Conservation (phyloP, 306 rosid species). For the Cicer arietinum region DNA sequence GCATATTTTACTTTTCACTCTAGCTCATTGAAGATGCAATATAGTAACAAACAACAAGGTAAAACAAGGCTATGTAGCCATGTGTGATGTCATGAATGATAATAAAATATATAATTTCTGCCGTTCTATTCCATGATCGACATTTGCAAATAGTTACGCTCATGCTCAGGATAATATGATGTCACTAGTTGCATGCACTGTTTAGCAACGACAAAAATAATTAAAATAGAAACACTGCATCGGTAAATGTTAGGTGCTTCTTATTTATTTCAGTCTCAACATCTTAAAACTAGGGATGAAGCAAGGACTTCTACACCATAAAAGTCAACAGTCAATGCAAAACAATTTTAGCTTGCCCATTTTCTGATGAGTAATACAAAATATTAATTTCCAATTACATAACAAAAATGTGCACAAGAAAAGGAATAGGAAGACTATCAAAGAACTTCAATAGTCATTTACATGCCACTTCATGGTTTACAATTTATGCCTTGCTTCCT, state of each 20-base stretch:
- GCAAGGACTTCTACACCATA: neutral
- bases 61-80: slow-evolving; percentile 23
- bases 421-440: neutral
- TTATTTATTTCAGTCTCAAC: neutral
- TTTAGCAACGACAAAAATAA: neutral
- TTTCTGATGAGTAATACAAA: neutral
- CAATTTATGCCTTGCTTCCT: neutral
- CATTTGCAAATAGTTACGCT: neutral
- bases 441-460: slow-evolving; percentile 16
- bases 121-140: neutral
- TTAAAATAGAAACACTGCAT: neutral
- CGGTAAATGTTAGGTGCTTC: neutral
- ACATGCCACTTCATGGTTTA: slow-evolving; percentile 23
- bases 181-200: neutral
- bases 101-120: slow-evolving; percentile 7
- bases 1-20: slow-evolving; percentile 39
- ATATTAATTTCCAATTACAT: slow-evolving; percentile 26
- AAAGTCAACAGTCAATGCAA: neutral
- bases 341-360: neutral
- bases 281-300: neutral
- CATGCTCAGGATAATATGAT: neutral
- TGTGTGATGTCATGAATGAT: neutral
- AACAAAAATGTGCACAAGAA: slow-evolving; percentile 8
- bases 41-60: slow-evolving; percentile 23
- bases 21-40: slow-evolving; percentile 27